Evolutionary conservation across 805 yeast genomes (phyloP).

Genomic region (Ogataea neopini): DNA sequence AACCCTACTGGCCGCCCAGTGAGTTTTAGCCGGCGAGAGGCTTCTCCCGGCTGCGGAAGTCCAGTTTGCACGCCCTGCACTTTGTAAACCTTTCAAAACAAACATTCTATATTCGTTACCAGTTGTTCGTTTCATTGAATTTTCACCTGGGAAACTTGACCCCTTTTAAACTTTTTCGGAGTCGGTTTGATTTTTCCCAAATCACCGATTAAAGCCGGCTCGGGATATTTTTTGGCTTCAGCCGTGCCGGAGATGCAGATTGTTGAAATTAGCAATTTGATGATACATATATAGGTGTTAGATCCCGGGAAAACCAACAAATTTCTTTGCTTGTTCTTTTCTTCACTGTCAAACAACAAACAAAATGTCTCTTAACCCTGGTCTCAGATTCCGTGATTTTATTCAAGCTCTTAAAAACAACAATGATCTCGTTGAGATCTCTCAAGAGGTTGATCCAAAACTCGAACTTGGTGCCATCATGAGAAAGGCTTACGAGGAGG

Average conservation of each 20-base stretch:
- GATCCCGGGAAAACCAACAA: no score
- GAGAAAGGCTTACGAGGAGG: conserved; percentile 29
- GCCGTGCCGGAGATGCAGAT: background rate
- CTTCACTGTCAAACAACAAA: background rate
- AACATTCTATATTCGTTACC: no score
- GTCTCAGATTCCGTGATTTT: conserved; percentile 29
- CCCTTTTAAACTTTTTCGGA: background rate
- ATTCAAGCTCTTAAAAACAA: conserved; percentile 26
- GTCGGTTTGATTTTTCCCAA: background rate
- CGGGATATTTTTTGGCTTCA: background rate
- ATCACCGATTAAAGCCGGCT: background rate
- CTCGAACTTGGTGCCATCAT: conserved; percentile 33
- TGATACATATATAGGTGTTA: background rate
- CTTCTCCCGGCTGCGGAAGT: no score
- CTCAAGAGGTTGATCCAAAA: conserved; percentile 28
- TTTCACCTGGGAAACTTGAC: background rate
- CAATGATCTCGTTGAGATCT: conserved; percentile 28
- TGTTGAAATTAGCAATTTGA: background rate
- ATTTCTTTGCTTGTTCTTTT: background rate
- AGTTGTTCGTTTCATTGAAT: no score
- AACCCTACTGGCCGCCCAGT: no score
- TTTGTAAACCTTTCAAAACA: no score
- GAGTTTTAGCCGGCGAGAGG: no score
- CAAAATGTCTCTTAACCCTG: conserved; percentile 22
- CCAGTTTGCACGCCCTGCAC: no score